A percentile compares a stretch with the other conserved stretches of the same genome.
Conservation (phyloP, 768 basidiomycete genomes). For the Pleurotus djamor region DNA sequence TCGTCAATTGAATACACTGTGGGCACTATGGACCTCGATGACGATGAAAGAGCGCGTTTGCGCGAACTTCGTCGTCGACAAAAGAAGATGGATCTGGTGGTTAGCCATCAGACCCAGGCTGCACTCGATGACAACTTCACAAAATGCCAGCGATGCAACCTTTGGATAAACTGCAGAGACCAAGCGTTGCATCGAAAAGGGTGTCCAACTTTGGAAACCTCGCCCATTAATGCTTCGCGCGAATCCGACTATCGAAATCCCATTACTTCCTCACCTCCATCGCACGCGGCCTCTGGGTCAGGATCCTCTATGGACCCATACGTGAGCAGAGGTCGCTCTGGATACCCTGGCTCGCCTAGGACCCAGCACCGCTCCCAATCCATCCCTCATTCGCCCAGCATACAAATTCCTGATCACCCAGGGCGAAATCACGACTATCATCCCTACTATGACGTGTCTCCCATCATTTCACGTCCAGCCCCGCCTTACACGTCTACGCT, state of each 20-base stretch:
- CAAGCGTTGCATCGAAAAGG: slow-evolving; percentile 7
- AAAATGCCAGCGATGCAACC: slow-evolving; percentile 4
- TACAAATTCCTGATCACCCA: neutral
- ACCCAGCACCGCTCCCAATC: slow-evolving; percentile 1
- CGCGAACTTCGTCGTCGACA: slow-evolving; percentile 1
- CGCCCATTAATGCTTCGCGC: slow-evolving; percentile 1
- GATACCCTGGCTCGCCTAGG: neutral
- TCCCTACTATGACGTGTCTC: slow-evolving; percentile 1
- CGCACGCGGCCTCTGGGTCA: neutral
- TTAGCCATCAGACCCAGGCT: neutral
- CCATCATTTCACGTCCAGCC: slow-evolving; percentile 5
- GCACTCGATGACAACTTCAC: slow-evolving; percentile 4
- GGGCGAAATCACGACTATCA: neutral
- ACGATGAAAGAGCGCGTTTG: slow-evolving; percentile 4
- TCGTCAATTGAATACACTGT: slow-evolving; percentile 3
- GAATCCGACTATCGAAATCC: slow-evolving; percentile 1
- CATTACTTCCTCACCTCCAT: neutral
- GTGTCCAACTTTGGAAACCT: slow-evolving; percentile 2
- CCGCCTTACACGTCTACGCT: slow-evolving; percentile 2
- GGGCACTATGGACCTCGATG: slow-evolving; percentile 4
- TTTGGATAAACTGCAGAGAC: slow-evolving; percentile 6
- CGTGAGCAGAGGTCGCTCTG: neutral
- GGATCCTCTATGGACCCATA: neutral
- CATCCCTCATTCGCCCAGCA: slow-evolving; percentile 2
- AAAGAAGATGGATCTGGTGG: slow-evolving; percentile 5